phyloP scores from a whole-genome alignment of 1,284 basidiomycete genomes.

The Moesziomyces globuligerus region DNA sequence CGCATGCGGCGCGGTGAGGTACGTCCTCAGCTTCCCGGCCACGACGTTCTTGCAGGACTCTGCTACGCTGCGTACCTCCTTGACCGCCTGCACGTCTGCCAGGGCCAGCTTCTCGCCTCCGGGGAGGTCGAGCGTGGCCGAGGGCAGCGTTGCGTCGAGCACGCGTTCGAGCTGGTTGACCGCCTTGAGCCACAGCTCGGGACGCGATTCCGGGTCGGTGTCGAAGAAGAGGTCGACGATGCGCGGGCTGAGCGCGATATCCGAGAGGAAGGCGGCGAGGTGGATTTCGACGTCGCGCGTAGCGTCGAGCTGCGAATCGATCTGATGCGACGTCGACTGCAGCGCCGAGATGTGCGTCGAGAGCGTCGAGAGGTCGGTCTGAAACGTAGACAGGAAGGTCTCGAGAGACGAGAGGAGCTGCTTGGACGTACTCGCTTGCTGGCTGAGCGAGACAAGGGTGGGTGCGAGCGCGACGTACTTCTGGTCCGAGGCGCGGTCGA shows the following conservation, averaged over 20 bases:
- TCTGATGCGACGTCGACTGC: conserved; percentile 86
- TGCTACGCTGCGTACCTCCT: conserved; percentile 81
- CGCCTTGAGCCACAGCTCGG: conserved; percentile 76
- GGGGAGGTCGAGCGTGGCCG: conserved; percentile 67
- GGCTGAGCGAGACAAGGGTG: conserved; percentile 66
- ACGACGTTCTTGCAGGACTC: conserved; percentile 88
- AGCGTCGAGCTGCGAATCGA: conserved; percentile 84
- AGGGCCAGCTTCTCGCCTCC: not conserved
- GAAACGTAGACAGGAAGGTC: conserved; percentile 91
- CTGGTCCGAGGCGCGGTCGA: conserved; percentile 5
- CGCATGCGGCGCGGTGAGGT: conserved; percentile 83
- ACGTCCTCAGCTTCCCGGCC: conserved; percentile 81
- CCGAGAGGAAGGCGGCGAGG: conserved; percentile 80
- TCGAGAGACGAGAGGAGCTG: conserved; percentile 79
- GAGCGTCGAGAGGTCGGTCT: conserved; percentile 88
- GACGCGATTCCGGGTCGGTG: conserved; percentile 72
- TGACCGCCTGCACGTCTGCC: conserved; percentile 73
- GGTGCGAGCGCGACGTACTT: conserved; percentile 16
- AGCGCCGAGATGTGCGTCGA: conserved; percentile 95
- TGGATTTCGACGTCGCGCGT: conserved; percentile 86
- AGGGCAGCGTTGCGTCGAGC: conserved; percentile 74
- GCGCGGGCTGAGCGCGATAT: conserved; percentile 83
- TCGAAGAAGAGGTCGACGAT: conserved; percentile 84
- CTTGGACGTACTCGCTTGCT: conserved; percentile 76
- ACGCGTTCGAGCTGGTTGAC: conserved; percentile 82